Evolutionary conservation across 495 filamentous ascomycete species (phyloP), one percentile per base, ranked within the genome.

Genomic region (Neurospora africana): DNA sequence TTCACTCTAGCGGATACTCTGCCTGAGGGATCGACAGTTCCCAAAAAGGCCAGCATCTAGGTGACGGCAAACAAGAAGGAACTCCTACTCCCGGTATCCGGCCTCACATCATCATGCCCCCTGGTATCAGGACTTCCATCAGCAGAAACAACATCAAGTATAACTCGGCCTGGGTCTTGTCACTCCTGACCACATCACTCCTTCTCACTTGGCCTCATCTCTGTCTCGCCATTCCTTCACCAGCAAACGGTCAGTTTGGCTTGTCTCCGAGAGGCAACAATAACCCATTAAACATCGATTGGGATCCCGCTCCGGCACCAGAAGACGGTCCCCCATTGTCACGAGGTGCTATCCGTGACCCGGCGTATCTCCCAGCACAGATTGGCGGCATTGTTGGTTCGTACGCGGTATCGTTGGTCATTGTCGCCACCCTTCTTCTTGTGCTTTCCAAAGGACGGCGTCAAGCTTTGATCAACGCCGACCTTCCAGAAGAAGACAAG

Each of bases 371-470:
- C 10, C 91, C 91, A 19, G 87, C 87, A 35, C 88, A 95, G 80
- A 89, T 95, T 77, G 91, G 90, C 61, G 91, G 88, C 74, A 92
- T 97, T 72, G 88, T 92, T 41, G 92, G 88, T 70, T 90, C 91
- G 72, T 97, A 95, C 86, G 84, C 92, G 72, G 77, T 93, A 75
- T 90, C 88, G 11, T 86, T 94, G 80, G 83, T 91, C 74, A 76
- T 93, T 73, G 86, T 93, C 71, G 87, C 91, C 43, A 83, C 83
- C 37, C 81, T 90, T 58, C 84, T 97, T 6, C 84, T 97, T 43
- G 72, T 75, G 38, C 80, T 86, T 10, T 77, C 81, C 72, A 84
- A 82, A 77, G 78, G 44, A 35, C 81, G 84, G 37, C 81, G 83
- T n/a, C 76, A 83, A 15, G 80, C 77, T 72, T 71, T 86, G 39